These are phyloP conservation scores for Cutaneotrichosporon cavernicola DNA, from an alignment of 1,284 basidiomycete genomes.

Conservation along the genomic window DNA sequence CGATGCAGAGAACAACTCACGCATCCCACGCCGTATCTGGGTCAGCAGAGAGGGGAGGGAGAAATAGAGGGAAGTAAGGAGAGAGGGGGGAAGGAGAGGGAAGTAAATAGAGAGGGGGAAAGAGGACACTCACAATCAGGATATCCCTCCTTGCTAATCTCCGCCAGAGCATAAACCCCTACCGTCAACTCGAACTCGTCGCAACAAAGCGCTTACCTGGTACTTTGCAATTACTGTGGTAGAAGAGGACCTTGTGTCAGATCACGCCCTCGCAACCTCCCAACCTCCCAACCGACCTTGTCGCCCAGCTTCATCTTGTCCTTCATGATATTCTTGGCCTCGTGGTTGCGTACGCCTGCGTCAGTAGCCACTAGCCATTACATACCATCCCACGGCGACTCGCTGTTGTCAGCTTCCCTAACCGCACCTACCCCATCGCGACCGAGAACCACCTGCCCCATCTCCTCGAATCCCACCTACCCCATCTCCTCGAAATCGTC, in stretches of 20 bases:
- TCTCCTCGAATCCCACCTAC: no score
- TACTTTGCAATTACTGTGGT: conserved; percentile 88
- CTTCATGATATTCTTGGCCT: conserved; percentile 89
- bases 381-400: conserved; percentile 83
- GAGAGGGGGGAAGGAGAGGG: no score
- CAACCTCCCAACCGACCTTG: conserved; percentile 57
- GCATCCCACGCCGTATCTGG: no score
- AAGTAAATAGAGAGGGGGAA: no score
- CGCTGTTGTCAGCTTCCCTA: conserved; percentile 52
- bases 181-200: conserved; percentile 7
- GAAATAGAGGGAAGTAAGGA: no score
- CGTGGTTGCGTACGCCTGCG: conserved; percentile 66
- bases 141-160: conserved; percentile 79
- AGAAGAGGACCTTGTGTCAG: conserved; percentile 60
- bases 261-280: no score
- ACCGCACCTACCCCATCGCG: no score
- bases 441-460: no score
- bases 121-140: conserved; percentile 84
- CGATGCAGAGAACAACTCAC: conserved; percentile 3
- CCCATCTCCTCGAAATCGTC: conserved; percentile 75
- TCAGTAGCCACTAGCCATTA: no score
- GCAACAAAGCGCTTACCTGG: conserved; percentile 61
- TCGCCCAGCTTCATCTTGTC: conserved; percentile 79
- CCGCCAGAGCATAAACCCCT: conserved; percentile 82
- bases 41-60: no score